A percentile compares a stretch with the other conserved stretches of the same genome.
These are phyloP conservation scores for Suillus hirtellus DNA, from an alignment of 768 basidiomycete species.

Conservation along the genomic window DNA sequence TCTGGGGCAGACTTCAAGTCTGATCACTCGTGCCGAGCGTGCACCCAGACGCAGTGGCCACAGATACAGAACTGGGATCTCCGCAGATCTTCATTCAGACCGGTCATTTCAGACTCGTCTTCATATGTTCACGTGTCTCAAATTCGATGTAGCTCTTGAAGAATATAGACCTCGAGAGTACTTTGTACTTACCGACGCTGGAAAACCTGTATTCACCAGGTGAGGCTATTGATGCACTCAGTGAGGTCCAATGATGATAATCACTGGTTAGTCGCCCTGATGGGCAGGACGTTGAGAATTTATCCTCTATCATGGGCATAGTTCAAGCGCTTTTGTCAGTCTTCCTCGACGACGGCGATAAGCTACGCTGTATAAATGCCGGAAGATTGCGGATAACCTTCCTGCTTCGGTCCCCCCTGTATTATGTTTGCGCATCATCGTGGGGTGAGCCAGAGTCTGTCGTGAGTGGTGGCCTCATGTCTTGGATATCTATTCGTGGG, in stretches of 20 bases:
- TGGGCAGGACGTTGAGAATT: slow-evolving; percentile 59
- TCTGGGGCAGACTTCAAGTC: no score
- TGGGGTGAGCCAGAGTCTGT: slow-evolving; percentile 98
- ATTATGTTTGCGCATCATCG: slow-evolving; percentile 87
- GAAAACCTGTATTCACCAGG: slow-evolving; percentile 97
- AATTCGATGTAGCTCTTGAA: slow-evolving; percentile 2
- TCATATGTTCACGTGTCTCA: neutral
- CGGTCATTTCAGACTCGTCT: no score
- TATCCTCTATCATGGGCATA: slow-evolving; percentile 83
- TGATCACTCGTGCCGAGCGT: no score
- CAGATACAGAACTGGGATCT: no score
- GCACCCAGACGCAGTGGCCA: no score
- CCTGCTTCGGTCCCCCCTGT: slow-evolving; percentile 82
- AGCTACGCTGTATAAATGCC: slow-evolving; percentile 78
- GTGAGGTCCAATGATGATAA: slow-evolving; percentile 3
- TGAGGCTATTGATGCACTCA: slow-evolving; percentile 30
- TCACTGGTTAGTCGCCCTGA: slow-evolving; percentile 45
- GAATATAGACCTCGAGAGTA: slow-evolving; percentile 65
- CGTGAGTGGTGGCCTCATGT: slow-evolving; percentile 50
- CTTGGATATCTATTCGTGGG: neutral
- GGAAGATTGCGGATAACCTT: slow-evolving; percentile 86
- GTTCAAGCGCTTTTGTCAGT: slow-evolving; percentile 97
- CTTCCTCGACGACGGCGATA: slow-evolving; percentile 91
- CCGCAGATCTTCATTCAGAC: no score
- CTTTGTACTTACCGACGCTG: slow-evolving; percentile 91